Base-by-base conservation (phyloP, 345 rosid genomes). In the Mallotus nudiflorus region DNA sequence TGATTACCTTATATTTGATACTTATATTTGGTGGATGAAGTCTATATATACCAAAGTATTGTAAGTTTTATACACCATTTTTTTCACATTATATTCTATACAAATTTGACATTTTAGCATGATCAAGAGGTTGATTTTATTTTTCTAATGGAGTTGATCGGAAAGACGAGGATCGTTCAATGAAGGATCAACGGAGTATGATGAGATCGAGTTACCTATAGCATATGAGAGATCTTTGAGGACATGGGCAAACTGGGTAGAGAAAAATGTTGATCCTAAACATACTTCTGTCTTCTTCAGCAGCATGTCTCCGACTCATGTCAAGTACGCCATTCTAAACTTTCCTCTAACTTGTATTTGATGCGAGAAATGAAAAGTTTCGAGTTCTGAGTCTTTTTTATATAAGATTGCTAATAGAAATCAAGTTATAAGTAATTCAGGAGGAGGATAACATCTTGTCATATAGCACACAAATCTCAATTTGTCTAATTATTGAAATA, bases 201-300 rank as follows among this genome's bases (percentile, higher is more conserved):
- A 75, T 49, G 79, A 75, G 25, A 44, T 75, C 18, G 54, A 49
- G 35, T n/a, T 48, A 71, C 55, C 68, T 54, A 50, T 75, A 62
- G 79, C 74, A 15, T 75, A 75, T 49, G 79, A 75, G 31, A 75
- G 70, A 58, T 65, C 25, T n/a, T 28, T 69, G 70, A 69, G 61
- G 67, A 75, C 79, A 39, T 69, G 71, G 79, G 79, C 79, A n/a
- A 56, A 56, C 12, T 75, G 74, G 74, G 74, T 75, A 8, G 66
- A 69, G 24, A 44, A 49, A 24, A 75, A 70, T 65, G 70, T 75
- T 57, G 65, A 75, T 69, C 66, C 79, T n/a, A 64, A 39, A 0
- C 60, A 33, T 20, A 69, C 79, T 33, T 70, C 70, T 39, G 70
- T 75, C 57, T 75, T 44, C 70, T 75, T 75, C 58, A 56, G 44